Evolutionary conservation across 1,284 basidiomycete genomes (phyloP).

Genomic region (Papiliotrema terrestris): DNA sequence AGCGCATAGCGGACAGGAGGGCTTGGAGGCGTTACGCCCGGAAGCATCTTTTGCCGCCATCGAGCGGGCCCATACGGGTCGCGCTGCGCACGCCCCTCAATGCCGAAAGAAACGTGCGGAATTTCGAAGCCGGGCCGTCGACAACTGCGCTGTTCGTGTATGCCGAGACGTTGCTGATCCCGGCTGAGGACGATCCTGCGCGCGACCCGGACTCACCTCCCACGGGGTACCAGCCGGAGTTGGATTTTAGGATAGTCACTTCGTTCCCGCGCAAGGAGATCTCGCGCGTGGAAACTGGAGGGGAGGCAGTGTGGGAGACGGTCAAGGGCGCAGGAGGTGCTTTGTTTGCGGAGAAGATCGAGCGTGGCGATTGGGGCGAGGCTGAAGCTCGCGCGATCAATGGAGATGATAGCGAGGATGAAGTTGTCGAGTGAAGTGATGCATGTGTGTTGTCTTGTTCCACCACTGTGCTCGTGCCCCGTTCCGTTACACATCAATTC

Average conservation of each 20-base stretch:
- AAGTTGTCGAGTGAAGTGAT: not conserved
- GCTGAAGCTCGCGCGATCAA: constrained; percentile 9
- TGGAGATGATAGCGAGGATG: constrained; percentile 9
- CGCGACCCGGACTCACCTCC: constrained; percentile 36
- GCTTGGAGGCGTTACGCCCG: constrained; percentile 44
- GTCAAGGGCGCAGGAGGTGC: constrained; percentile 42
- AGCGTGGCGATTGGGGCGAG: constrained; percentile 32
- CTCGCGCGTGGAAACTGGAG: constrained; percentile 22
- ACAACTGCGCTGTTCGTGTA: constrained; percentile 41
- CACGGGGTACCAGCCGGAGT: constrained; percentile 30
- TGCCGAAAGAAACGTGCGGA: constrained; percentile 32
- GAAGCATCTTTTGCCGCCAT: constrained; percentile 34
- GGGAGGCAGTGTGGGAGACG: constrained; percentile 37
- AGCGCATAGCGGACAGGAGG: constrained; percentile 15
- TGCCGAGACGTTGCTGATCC: constrained; percentile 44
- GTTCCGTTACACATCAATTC: no score
- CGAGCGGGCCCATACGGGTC: constrained; percentile 25
- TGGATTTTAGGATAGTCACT: constrained; percentile 38
- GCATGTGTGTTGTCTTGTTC: no score
- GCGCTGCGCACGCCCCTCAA: constrained; percentile 37
- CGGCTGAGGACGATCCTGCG: constrained; percentile 14
- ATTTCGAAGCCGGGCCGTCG: constrained; percentile 24
- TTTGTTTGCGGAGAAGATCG: constrained; percentile 43
- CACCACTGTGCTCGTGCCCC: no score
- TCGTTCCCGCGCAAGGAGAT: constrained; percentile 41